Base-by-base conservation (phyloP, 176 grass and related monocot species). In the Zoysia japonica region DNA sequence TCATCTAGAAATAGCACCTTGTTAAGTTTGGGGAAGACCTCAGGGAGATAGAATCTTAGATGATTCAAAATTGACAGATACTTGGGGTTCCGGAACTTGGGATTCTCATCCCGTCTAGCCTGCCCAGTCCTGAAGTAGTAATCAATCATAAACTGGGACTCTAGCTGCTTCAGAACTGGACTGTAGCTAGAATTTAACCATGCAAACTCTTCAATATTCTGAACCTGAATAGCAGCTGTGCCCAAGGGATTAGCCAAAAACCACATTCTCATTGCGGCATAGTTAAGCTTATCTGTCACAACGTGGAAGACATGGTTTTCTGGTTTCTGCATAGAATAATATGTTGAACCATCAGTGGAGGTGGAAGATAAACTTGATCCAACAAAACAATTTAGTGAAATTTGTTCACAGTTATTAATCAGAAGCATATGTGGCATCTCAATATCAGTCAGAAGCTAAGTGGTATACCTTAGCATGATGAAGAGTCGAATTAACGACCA, bases 241-340 rank as follows among this genome's bases (percentile, higher is more conserved):
- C 84, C 88, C 42, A 82, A 81, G 35, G 86, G 90, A 75, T 93
- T 94, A 89, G 90, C 86, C 67, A 95, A 83, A 68, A 98, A 98
- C 96, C 96, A 98, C 96, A 93, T 93, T 78, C 82, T 94, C 90
- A 98, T 95, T 61, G 96, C 90, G 72, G 90, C 92, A 80, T 98
- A 95, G 61, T 95, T 98, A 77, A 95, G 86, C 74, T 77, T 91
- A 82, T 95, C 88, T 0, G 96, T 98, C 61, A 98, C 96, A 41
- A 98, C 84, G 82, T 98, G 96, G 81, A 94, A 98, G 65, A 95
- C 92, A 84, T 93, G 88, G 11, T 95, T 79, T 64, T 82, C 81
- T 14, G 96, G 96, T 67, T 89, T 75, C 96, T 93, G 84, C 85
- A 85, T 84, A 59, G 65, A 59, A 82, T n/a, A 84, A 12, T 74